Conservation (phyloP, 108 stramenopile species). For the Epithemia pelagica region DNA sequence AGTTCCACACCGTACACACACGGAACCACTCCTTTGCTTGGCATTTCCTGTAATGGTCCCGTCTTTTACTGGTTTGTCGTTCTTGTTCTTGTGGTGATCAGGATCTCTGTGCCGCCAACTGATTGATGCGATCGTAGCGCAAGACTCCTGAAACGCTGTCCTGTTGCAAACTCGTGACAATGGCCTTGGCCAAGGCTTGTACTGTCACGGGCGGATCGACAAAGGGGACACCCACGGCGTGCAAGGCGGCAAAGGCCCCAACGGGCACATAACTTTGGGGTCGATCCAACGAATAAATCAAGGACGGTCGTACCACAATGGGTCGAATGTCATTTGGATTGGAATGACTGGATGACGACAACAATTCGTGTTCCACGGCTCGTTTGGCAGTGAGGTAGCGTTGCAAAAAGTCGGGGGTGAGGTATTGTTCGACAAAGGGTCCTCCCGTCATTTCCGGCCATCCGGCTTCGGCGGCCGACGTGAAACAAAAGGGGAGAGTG, state of each 20-base stretch:
- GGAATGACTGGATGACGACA: not conserved
- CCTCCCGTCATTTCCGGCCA: slow-evolving; percentile 79
- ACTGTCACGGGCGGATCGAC: slow-evolving; percentile 78
- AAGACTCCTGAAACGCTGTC: slow-evolving; percentile 21
- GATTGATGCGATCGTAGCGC: slow-evolving; percentile 29
- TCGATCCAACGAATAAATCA: slow-evolving; percentile 79
- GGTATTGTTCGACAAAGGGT: slow-evolving; percentile 35
- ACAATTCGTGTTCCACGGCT: slow-evolving; percentile 52
- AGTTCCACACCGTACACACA: too few relatives aligned
- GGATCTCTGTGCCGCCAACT: slow-evolving; percentile 5
- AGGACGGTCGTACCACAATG: slow-evolving; percentile 59
- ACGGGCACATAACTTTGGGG: slow-evolving; percentile 35
- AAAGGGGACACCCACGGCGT: slow-evolving; percentile 68
- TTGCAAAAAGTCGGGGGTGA: slow-evolving; percentile 71
- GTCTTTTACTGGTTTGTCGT: too few relatives aligned
- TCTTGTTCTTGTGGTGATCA: too few relatives aligned
- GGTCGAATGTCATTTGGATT: slow-evolving; percentile 32
- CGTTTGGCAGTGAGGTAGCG: slow-evolving; percentile 72
- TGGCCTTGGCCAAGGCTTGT: slow-evolving; percentile 70
- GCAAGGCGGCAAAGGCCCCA: slow-evolving; percentile 61
- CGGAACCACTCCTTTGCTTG: too few relatives aligned
- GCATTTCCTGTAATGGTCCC: too few relatives aligned
- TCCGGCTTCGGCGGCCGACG: slow-evolving; percentile 79
- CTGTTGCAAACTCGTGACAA: slow-evolving; percentile 37
- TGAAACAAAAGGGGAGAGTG: slow-evolving; percentile 63